Evolutionary conservation across 73 alveolate species (phyloP), one percentile per base, ranked within the genome.

Genomic region (Blepharisma japonicum): DNA sequence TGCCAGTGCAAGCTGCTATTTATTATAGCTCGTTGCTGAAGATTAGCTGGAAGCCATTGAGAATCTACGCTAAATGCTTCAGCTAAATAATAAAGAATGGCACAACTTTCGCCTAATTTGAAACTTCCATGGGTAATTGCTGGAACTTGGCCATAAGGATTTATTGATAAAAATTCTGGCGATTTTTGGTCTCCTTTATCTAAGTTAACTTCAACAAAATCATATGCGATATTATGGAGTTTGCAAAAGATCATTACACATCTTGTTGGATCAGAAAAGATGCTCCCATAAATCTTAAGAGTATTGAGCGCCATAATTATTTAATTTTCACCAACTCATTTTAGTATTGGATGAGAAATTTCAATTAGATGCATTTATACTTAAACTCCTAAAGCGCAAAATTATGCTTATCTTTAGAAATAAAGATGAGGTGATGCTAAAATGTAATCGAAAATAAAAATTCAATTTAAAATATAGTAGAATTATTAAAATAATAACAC

Each of bases 21-120:
- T 6, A 87, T 84, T 55, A 20, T 11, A 6, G 86, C 80, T 46
- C 88, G 61, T 48, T 77, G 76, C 32, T 56, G 47, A 6, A 54
- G 50, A 55, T 83, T 85, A 27, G 61, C 54, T 2, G 94, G 94
- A 67, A 81, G 82, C 94, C 94, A 87, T 46, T 87, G 90, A 45
- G 74, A 87, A 53, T 71, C 83, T 0, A 55, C 81, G 25, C 56
- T 56, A 47, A 84, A 61, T 0, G 88, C 20, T 20, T 32, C 46
- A n/a, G 82, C 66, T 47, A 87, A 56, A 55, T 88, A 88, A 38
- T 85, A 71, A 79, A 88, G 14, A 50, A 88, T 88, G n/a, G 95
- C 79, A 45, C 77, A 87, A 53, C 90, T 84, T 71, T 88, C 95
- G 18, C 45, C 51, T 9, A 88, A 78, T 0, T 1, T 45, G 77